Percentiles rank a stretch among this genome's conserved stretches.
Evolutionary conservation across 306 rosid species (phyloP).

Genomic region (Fagus crenata): DNA sequence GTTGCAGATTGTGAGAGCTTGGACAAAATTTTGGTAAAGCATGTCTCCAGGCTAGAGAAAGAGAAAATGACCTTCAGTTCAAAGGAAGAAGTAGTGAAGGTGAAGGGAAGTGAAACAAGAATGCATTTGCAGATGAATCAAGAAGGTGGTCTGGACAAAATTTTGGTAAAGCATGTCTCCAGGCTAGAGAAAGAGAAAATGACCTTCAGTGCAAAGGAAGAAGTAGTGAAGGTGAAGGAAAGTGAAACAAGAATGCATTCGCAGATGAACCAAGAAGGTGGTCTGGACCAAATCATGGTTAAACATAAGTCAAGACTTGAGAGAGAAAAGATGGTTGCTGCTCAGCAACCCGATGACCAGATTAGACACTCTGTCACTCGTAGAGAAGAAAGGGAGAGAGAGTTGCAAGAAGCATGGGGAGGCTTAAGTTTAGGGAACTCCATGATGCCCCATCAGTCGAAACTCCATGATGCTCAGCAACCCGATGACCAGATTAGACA

Average conservation of each 20-base stretch:
- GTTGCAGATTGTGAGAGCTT: constrained; percentile 62
- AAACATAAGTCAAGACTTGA: constrained; percentile 33
- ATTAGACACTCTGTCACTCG: constrained; percentile 43
- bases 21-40: constrained; percentile 74
- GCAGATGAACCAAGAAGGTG: constrained; percentile 40
- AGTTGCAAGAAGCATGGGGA: constrained; percentile 83
- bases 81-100: constrained; percentile 35
- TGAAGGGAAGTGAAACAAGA: constrained; percentile 41
- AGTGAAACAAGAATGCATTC: constrained; percentile 31
- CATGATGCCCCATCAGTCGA: constrained; percentile 54
- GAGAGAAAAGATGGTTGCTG: constrained; percentile 64
- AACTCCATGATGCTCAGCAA: constrained; percentile 43
- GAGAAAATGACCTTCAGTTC: constrained; percentile 55
- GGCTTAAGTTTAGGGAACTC: constrained; percentile 82
- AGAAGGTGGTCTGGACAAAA: constrained; percentile 59
- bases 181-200: constrained; percentile 85
- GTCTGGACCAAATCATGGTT: constrained; percentile 64
- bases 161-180: constrained; percentile 65
- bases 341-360: constrained; percentile 49
- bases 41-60: constrained; percentile 74
- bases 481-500: constrained; percentile 43
- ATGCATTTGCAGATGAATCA: constrained; percentile 32
- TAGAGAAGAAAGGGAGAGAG: constrained; percentile 80
- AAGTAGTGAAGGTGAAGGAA: constrained; percentile 39
- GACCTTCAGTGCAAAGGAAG: constrained; percentile 41